Evolutionary conservation across 768 basidiomycete species (phyloP).

Genomic region (Mycena polygramma): DNA sequence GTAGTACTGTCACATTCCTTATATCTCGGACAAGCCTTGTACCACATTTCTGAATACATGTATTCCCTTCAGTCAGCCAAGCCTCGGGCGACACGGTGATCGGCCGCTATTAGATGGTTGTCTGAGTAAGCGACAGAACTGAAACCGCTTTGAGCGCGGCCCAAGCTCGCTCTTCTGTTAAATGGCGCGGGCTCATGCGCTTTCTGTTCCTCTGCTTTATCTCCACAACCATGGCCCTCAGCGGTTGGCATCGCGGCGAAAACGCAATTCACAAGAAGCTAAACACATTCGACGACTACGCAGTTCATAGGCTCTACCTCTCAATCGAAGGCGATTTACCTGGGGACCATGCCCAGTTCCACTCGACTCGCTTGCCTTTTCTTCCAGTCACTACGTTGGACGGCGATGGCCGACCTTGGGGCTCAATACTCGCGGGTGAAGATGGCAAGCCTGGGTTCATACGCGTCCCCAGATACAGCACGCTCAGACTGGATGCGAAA

Average conservation of each 20-base stretch:
- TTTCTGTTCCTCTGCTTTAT: not conserved
- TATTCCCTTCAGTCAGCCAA: too few relatives aligned
- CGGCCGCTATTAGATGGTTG: too few relatives aligned
- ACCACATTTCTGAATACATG: too few relatives aligned
- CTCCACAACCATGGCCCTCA: constrained; percentile 44
- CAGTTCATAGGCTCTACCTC: constrained; percentile 50
- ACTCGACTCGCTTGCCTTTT: constrained; percentile 64
- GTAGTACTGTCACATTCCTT: not conserved
- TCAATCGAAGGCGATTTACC: constrained; percentile 62
- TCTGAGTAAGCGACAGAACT: not conserved
- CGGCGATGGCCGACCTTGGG: constrained; percentile 66
- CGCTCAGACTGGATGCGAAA: constrained; percentile 54
- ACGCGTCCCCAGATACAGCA: constrained; percentile 49
- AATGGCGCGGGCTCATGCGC: constrained; percentile 9
- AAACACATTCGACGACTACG: constrained; percentile 53
- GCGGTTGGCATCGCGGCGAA: constrained; percentile 69
- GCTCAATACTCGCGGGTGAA: constrained; percentile 62
- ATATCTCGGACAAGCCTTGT: too few relatives aligned
- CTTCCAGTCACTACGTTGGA: constrained; percentile 71
- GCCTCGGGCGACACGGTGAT: too few relatives aligned
- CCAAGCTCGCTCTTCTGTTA: not conserved
- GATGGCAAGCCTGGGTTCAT: constrained; percentile 64
- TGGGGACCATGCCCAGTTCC: constrained; percentile 63
- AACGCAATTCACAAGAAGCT: constrained; percentile 62
- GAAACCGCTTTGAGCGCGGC: not conserved